Base-by-base conservation (phyloP, 495 filamentous ascomycete species). In the Tuber calosporum region DNA sequence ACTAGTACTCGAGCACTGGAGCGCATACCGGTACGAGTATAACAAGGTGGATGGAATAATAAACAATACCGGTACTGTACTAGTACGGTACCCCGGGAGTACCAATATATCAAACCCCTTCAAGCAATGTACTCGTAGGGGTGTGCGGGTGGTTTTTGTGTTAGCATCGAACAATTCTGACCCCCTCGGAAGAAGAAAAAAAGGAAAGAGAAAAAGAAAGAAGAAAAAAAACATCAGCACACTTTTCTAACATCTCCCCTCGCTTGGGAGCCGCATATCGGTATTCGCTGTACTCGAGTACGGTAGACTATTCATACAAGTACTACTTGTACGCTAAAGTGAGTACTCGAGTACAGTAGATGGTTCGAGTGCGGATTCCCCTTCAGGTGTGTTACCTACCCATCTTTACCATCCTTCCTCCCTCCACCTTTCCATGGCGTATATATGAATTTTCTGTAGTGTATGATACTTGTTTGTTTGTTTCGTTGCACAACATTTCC, bases 171-270 rank as follows among this genome's bases (percentile, higher is more conserved):
- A 34, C 53, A 17, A 62, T 62, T 17, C 26, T 34, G 71, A 71
- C 73, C 68, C 69, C 70, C 75, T 72, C 42, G 45, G 62, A 73
- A 62, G 39, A 9, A 9, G 39, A 40, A 40, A 40, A 73, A 62
- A 9, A 9, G 39, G 39, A 40, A 40, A 40, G 39, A 40, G 37
- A 40, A 40, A 39, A 40, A 40, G 39, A 9, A 40, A 40, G 11
- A 40, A 43, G n/a, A 43, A 41, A 4, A 58, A 13, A 26, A 58
- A 34, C 4, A 68, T 67, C 36, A 68, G 58, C n/a, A 68, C 38
- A 34, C 11, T 34, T 62, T 5, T 34, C 53, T 62, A 68, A 40
- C n/a, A 11, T 71, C 34, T 73, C 9, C 62, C 22, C 69, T 39
- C 45, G 69, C 38, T 73, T 43, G 58, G n/a, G 37, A 53, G 67